These are phyloP conservation scores for Helianthus tuberosus DNA, from an alignment of 129 eudicot species.

Conservation along the genomic window DNA sequence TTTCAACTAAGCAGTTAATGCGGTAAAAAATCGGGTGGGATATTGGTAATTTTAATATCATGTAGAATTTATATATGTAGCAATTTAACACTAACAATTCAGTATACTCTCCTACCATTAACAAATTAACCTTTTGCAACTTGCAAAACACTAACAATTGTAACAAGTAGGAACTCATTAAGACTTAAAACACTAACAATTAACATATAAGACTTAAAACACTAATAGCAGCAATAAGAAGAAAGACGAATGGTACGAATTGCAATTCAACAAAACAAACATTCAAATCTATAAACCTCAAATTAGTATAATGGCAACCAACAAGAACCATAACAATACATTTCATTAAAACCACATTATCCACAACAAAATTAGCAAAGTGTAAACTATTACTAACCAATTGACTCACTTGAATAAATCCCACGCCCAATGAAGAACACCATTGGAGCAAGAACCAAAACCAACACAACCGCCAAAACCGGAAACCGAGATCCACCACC, in stretches of 20 bases:
- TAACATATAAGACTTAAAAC: too few relatives aligned
- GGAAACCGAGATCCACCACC: conserved; percentile 53
- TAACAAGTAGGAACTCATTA: too few relatives aligned
- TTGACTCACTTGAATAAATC: conserved; percentile 34
- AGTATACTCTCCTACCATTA: too few relatives aligned
- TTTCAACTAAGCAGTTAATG: too few relatives aligned
- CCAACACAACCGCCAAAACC: conserved; percentile 41
- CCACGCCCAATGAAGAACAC: conserved; percentile 59
- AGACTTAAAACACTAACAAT: too few relatives aligned
- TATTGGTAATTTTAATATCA: too few relatives aligned
- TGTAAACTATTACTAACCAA: conserved; percentile 39
- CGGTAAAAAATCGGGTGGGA: too few relatives aligned
- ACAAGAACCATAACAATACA: conserved; percentile 15
- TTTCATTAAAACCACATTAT: conserved; percentile 2
- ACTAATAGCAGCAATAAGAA: too few relatives aligned
- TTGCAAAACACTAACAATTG: too few relatives aligned
- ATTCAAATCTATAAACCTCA: background rate
- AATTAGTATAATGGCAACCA: conserved; percentile 11
- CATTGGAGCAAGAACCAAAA: conserved; percentile 46
- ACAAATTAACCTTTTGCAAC: too few relatives aligned
- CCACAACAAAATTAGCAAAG: background rate
- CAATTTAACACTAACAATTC: too few relatives aligned
- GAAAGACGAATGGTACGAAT: background rate
- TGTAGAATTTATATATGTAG: too few relatives aligned
- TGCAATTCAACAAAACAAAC: conserved; percentile 3